phyloP scores from a whole-genome alignment of 257 asterid species.

The Agastache rugosa region DNA sequence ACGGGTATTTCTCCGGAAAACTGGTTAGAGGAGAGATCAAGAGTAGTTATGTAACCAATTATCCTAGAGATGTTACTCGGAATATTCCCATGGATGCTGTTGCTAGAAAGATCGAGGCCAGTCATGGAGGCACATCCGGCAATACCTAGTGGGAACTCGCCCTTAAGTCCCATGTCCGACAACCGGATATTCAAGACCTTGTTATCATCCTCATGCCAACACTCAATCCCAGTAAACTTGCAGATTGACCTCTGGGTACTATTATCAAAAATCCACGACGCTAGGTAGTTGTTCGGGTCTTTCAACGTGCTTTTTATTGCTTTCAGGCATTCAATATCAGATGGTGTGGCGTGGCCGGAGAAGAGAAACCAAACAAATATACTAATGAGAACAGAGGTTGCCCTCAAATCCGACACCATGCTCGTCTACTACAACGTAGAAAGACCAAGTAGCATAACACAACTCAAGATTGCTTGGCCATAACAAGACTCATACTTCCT shows the following conservation, averaged over 20 bases:
- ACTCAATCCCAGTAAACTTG: constrained; percentile 64
- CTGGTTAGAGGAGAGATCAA: constrained; percentile 81
- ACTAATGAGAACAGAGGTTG: constrained; percentile 37
- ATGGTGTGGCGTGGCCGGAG: constrained; percentile 44
- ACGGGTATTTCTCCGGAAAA: constrained; percentile 70
- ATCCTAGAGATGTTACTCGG: constrained; percentile 60
- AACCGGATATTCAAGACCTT: constrained; percentile 66
- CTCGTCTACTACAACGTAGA: constrained; percentile 28
- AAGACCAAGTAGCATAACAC: constrained; percentile 1
- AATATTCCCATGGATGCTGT: constrained; percentile 57
- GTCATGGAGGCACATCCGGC: constrained; percentile 63
- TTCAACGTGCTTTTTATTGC: constrained; percentile 49
- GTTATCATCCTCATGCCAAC: constrained; percentile 83
- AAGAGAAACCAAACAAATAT: constrained; percentile 51
- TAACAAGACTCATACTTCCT: constrained; percentile 38
- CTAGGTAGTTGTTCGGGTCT: constrained; percentile 60
- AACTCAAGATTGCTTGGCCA: constrained; percentile 32
- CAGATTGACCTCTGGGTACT: constrained; percentile 67
- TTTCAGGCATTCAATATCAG: constrained; percentile 70
- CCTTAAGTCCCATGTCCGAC: constrained; percentile 72
- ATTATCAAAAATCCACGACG: constrained; percentile 70
- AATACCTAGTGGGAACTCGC: constrained; percentile 75
- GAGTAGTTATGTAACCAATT: constrained; percentile 43
- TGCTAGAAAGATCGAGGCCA: constrained; percentile 78
- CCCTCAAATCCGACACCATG: constrained; percentile 41